A percentile compares a stretch with the other conserved stretches of the same genome.
phyloP scores from a whole-genome alignment of 192 early-diverging fungal species.

The Gaertneriomyces semiglobifer region DNA sequence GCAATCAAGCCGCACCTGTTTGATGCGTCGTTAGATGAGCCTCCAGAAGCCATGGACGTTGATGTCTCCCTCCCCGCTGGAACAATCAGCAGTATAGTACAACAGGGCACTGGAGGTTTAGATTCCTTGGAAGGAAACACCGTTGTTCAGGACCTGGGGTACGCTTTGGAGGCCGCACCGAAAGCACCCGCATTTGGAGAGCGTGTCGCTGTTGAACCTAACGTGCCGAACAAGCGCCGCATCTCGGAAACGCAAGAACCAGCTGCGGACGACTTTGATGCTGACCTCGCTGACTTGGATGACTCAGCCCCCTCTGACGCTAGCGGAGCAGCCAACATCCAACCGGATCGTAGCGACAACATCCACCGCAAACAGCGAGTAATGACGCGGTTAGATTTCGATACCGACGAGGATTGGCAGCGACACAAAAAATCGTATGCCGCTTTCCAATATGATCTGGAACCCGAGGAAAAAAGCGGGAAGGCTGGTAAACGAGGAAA shows the following conservation, averaged over 20 bases:
- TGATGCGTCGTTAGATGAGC: too few species aligned
- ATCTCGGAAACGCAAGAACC: not conserved
- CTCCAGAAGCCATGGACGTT: conserved; percentile 7
- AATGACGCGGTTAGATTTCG: conserved; percentile 71
- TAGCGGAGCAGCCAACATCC: conserved; percentile 37
- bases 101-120: conserved; percentile 28
- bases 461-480: conserved; percentile 43
- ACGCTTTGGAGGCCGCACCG: conserved; percentile 1
- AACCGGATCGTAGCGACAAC: conserved; percentile 70
- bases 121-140: conserved; percentile 25
- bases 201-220: too few species aligned
- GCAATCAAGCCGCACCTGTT: too few species aligned
- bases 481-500: conserved; percentile 35
- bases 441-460: conserved; percentile 73
- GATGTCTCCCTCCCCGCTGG: not conserved
- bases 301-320: conserved; percentile 51
- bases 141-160: conserved; percentile 24
- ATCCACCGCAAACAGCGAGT: conserved; percentile 43
- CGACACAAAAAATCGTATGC: conserved; percentile 72
- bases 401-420: conserved; percentile 72
- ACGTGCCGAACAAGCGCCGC: too few species aligned
- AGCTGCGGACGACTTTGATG: conserved; percentile 12
- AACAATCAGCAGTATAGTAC: conserved; percentile 9
- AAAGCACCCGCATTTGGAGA: too few species aligned
- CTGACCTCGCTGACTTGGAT: conserved; percentile 34